phyloP scores from a whole-genome alignment of 768 basidiomycete species.

The Crepidotus variabilis region DNA sequence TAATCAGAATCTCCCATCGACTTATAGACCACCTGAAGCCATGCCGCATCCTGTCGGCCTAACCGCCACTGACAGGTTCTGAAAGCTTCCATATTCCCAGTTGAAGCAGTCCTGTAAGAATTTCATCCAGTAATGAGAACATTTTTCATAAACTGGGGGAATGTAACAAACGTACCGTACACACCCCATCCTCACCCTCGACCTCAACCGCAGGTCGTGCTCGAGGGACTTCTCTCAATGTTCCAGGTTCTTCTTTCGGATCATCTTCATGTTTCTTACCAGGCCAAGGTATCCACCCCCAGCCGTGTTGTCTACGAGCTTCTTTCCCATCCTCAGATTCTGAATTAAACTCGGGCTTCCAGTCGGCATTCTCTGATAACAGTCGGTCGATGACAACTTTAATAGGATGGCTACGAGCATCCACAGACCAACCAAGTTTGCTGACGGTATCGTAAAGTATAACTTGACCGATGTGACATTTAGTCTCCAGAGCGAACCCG shows the following conservation, averaged over 20 bases:
- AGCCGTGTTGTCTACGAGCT: constrained; percentile 1
- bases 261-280: constrained; percentile 12
- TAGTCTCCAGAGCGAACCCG: constrained; percentile 83
- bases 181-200: constrained; percentile 51
- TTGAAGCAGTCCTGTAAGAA: constrained; percentile 60
- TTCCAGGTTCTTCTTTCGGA: constrained; percentile 6
- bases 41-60: not conserved
- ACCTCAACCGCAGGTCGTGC: constrained; percentile 37
- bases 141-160: not conserved
- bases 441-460: constrained; percentile 85
- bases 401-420: constrained; percentile 69
- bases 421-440: constrained; percentile 75
- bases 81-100: constrained; percentile 55
- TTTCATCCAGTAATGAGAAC: not conserved
- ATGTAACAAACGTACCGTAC: constrained; percentile 45
- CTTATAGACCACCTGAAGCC: not conserved
- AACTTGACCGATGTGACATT: constrained; percentile 86
- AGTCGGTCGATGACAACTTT: constrained; percentile 57
- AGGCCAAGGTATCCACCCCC: constrained; percentile 19
- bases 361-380: constrained; percentile 18
- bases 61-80: constrained; percentile 7
- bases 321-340: constrained; percentile 9
- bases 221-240: constrained; percentile 16
- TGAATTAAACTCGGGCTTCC: constrained; percentile 20
- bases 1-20: not conserved